Conservation (phyloP, 2,329 filamentous ascomycete species). For the Lizonia empirigonia region DNA sequence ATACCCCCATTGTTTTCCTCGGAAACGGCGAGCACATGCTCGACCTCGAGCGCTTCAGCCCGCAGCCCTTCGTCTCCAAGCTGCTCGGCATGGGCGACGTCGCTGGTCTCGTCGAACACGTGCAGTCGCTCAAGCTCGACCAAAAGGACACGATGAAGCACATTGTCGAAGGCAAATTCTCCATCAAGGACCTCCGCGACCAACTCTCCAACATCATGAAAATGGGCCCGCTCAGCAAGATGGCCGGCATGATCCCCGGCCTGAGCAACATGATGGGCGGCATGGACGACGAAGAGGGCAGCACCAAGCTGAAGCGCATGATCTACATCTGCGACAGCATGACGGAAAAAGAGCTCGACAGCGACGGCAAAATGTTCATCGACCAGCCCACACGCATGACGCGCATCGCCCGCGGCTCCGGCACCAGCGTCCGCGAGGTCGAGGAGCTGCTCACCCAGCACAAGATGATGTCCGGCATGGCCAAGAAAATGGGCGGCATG, state of each 20-base stretch:
- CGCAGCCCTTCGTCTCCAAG: conserved; percentile 91
- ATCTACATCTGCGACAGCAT: conserved; percentile 99
- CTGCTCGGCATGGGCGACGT: conserved; percentile 97
- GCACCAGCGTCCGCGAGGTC: conserved; percentile 88
- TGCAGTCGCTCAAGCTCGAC: conserved; percentile 92
- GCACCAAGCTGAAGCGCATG: conserved; percentile 92
- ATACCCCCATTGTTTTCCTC: conserved; percentile 96
- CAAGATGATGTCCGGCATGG: conserved; percentile 98
- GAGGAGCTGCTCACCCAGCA: conserved; percentile 98
- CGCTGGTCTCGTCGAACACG: conserved; percentile 91
- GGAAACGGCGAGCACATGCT: conserved; percentile 98
- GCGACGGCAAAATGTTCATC: conserved; percentile 91
- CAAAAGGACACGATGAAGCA: conserved; percentile 99
- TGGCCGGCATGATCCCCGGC: conserved; percentile 98
- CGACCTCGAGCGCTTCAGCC: conserved; percentile 90
- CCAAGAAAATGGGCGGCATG: conserved; percentile 98
- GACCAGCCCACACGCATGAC: conserved; percentile 94
- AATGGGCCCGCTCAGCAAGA: conserved; percentile 96
- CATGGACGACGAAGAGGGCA: conserved; percentile 97
- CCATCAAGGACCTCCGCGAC: conserved; percentile 89
- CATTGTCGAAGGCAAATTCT: conserved; percentile 95
- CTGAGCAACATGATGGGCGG: conserved; percentile 92
- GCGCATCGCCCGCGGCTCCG: conserved; percentile 84
- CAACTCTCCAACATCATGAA: conserved; percentile 99
- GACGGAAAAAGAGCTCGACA: conserved; percentile 94